These are phyloP conservation scores for Hypoxylon cercidicola DNA, from an alignment of 495 filamentous ascomycete genomes.

Conservation along the genomic window DNA sequence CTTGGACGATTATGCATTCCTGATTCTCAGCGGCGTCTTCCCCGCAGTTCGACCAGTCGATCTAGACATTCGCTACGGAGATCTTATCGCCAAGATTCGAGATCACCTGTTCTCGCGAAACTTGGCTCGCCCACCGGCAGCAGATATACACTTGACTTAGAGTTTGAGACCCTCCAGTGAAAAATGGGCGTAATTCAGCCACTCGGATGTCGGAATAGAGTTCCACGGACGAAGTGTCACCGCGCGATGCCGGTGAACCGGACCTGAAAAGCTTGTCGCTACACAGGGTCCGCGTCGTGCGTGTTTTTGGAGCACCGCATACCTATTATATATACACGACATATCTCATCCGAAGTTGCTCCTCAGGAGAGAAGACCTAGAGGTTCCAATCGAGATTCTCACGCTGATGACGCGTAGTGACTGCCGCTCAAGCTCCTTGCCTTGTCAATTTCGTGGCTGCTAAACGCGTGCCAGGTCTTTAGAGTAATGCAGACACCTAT, in stretches of 20 bases:
- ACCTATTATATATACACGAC: constrained; percentile 5
- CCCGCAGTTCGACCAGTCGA: constrained; percentile 14
- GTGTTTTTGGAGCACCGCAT: constrained; percentile 22
- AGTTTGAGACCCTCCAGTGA: constrained; percentile 15
- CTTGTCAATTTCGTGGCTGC: not conserved
- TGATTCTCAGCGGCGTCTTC: constrained; percentile 1
- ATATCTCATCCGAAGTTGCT: constrained; percentile 25
- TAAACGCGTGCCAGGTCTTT: not conserved
- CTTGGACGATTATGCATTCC: not conserved
- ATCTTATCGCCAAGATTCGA: constrained; percentile 24
- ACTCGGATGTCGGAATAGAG: constrained; percentile 20
- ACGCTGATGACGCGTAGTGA: constrained; percentile 1
- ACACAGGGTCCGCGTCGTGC: constrained; percentile 22
- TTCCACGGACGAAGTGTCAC: constrained; percentile 25
- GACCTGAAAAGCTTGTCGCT: constrained; percentile 26
- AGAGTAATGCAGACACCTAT: no score
- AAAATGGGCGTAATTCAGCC: constrained; percentile 28
- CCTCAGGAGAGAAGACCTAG: not conserved
- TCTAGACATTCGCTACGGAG: constrained; percentile 16
- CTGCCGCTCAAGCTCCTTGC: constrained; percentile 3
- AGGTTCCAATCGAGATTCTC: not conserved
- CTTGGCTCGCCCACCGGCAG: constrained; percentile 2
- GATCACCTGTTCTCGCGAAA: constrained; percentile 30
- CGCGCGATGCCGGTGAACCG: constrained; percentile 24
- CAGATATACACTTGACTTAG: constrained; percentile 6